Percentiles rank a stretch among this genome's conserved stretches.
These are phyloP conservation scores for Lavandula angustifolia DNA, from an alignment of 257 asterid genomes.

Conservation along the genomic window DNA sequence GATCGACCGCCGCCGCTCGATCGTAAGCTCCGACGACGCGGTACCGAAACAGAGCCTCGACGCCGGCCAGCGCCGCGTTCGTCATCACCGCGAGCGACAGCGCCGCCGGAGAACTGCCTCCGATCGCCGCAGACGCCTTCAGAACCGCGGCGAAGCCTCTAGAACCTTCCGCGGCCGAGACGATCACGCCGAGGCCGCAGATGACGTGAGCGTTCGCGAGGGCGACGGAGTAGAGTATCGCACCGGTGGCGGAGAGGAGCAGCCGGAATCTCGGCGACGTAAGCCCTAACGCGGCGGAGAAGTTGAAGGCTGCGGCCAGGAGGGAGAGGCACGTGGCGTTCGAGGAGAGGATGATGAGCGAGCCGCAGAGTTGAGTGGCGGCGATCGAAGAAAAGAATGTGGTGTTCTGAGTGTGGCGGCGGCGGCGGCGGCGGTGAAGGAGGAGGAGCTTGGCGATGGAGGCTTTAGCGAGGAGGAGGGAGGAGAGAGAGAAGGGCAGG, in stretches of 20 bases:
- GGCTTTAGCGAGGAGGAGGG: slow-evolving; percentile 67
- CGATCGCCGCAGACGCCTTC: slow-evolving; percentile 49
- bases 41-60: slow-evolving; percentile 74
- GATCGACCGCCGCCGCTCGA: slow-evolving; percentile 16
- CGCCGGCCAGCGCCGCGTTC: slow-evolving; percentile 50
- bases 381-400: slow-evolving; percentile 21
- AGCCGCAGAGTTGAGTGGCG: slow-evolving; percentile 60
- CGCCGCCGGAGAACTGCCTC: slow-evolving; percentile 55
- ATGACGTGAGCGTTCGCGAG: slow-evolving; percentile 64
- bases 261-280: slow-evolving; percentile 40
- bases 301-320: slow-evolving; percentile 43
- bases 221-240: slow-evolving; percentile 55
- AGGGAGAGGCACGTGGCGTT: slow-evolving; percentile 69
- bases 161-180: slow-evolving; percentile 44
- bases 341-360: slow-evolving; percentile 49
- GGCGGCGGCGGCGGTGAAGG: background rate
- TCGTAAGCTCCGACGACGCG: slow-evolving; percentile 44
- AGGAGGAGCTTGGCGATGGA: slow-evolving; percentile 39
- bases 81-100: slow-evolving; percentile 55
- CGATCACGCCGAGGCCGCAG: slow-evolving; percentile 46
- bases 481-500: slow-evolving; percentile 66
- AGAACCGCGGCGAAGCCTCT: slow-evolving; percentile 51
- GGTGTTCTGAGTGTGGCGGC: background rate
- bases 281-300: slow-evolving; percentile 38
- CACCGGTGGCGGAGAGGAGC: slow-evolving; percentile 54